Percentiles rank a stretch among this genome's conserved stretches.
Conservation (phyloP, 768 basidiomycete genomes). For the Candolleomyces efflorescens region DNA sequence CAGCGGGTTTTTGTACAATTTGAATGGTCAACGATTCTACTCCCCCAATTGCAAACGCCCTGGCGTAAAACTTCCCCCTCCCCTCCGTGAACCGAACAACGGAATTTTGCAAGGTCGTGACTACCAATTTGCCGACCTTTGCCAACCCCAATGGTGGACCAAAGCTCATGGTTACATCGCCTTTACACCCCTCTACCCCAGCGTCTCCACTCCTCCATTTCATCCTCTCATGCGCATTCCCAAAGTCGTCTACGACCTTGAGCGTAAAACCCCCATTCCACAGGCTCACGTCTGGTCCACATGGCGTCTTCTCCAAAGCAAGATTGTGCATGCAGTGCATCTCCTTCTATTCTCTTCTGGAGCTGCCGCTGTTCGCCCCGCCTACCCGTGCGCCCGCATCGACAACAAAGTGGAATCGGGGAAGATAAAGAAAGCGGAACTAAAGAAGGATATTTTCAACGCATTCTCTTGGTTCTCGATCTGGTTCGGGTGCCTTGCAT, state of each 20-base stretch:
- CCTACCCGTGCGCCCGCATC: neutral
- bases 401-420: neutral
- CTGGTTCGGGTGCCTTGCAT: neutral
- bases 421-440: neutral
- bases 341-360: neutral
- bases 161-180: neutral
- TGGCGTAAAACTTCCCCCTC: neutral
- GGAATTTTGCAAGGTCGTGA: neutral
- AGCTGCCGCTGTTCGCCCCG: neutral
- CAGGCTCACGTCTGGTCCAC: neutral
- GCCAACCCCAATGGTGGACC: neutral
- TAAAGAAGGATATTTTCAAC: neutral
- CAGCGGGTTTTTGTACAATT: neutral
- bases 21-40: neutral
- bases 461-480: neutral
- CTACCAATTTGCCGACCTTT: neutral
- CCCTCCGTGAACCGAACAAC: neutral
- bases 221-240: neutral
- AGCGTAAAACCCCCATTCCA: neutral
- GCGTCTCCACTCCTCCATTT: neutral
- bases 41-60: neutral
- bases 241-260: neutral
- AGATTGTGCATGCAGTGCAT: neutral
- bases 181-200: neutral
- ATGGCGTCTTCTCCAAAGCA: neutral